Base-by-base conservation (phyloP, 2,329 filamentous ascomycete genomes). In the Fusarium udum region DNA sequence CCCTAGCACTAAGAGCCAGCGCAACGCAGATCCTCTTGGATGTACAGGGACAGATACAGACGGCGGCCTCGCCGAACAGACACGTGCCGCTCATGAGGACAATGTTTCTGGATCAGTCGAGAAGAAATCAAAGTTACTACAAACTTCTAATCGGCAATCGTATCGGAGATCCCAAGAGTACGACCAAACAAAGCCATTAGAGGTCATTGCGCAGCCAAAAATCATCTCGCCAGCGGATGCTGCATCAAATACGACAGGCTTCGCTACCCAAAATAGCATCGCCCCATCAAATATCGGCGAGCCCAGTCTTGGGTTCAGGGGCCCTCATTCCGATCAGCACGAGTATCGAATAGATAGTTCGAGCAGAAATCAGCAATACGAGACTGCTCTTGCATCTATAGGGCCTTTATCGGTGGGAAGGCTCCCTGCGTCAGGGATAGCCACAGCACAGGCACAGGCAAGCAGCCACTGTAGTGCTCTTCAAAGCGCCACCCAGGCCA, bases 251-350 rank as follows among this genome's bases (percentile, higher is more conserved):
- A 75, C 72, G 72, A 75, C 72, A 56, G 43, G 37, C 61, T 37
- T 59, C 46, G 60, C 66, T 18, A 51, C 75, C 75, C 76, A 73
- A 78, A 78, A 77, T 78, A 77, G 76, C 74, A 75, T 37, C 72
- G 32, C 72, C 64, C 68, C 68, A 72, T 73, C 69, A 64, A 74
- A 64, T 67, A 52, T 45, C 61, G 53, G 66, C 69, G 72, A 71
- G 51, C 51, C 75, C 64, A 59, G 65, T 55, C 60, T 64, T 71
- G 66, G 66, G 61, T 61, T 74, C 72, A 77, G 74, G 76, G 76
- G 75, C 66, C 61, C 24, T 64, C 65, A 62, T 58, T 71, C 68
- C n/a, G 59, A 71, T 55, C 66, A 68, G 68, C 60, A 69, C 26
- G 55, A 64, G 51, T 71, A 59, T 64, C 61, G 37, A 64, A 63